Evolutionary conservation across 148 eudicot genomes (phyloP), one percentile per base, ranked within the genome.

Genomic region (Rhododendron williamsianum): DNA sequence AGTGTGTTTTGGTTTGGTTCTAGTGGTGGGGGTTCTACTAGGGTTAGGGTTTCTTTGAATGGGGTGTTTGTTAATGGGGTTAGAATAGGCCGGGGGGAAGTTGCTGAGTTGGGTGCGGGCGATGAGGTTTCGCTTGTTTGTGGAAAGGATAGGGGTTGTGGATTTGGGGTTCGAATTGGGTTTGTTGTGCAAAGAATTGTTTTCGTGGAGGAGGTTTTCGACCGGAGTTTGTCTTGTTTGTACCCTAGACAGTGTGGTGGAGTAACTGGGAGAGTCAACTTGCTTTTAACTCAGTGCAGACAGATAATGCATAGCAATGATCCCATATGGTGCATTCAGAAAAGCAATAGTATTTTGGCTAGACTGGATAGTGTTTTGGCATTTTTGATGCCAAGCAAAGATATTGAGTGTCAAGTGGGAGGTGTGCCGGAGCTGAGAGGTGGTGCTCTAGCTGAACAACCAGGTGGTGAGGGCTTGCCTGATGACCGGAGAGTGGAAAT

Each of bases 51-150:
- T 87, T 92, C 98, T 15, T 58, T 90, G 85, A 96, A 94, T 86
- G 98, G 98, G 49, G 89, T 93, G 80, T 93, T 91, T 92, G 92
- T 96, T 51, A 94, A 96, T 88, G 96, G 96, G 81, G 90, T 83
- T 87, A 92, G 88, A 52, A 63, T 96, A 91, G 81, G 85, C 33
- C 83, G 88, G 83, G 95, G 91, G 52, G 85, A 81, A 65, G 88
- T 80, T 81, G 88, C 84, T 27, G 98, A 93, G 80, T 86, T 94
- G 88, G 49, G 81, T 84, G 96, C 91, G 1, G 98, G 96, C 33
- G 95, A 93, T 86, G 91, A 90, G 91, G 92, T 96, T 56, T 83
- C 90, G 80, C 88, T 96, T 82, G 92, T 84, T 63, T 93, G 94
- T 83, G 91, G 85, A 25, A 87, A 88, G 87, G 87, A 45, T 67